These are phyloP conservation scores for Lepidium africanum DNA, from an alignment of 345 rosid species.

Conservation along the genomic window DNA sequence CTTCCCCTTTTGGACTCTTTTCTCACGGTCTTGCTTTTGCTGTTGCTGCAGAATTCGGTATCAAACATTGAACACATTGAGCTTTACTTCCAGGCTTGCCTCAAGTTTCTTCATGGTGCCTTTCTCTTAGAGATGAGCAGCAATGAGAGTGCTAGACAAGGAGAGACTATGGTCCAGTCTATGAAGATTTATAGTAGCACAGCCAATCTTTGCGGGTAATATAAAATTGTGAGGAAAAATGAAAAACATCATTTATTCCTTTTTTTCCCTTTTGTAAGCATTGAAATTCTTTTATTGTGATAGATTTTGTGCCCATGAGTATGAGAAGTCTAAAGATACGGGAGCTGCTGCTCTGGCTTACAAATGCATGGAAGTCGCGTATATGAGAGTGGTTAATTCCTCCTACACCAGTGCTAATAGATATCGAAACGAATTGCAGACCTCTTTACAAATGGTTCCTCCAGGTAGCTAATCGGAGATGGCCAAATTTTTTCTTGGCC, in stretches of 20 bases:
- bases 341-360: constrained; percentile 96
- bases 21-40: constrained; percentile 3
- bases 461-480: constrained; percentile 46
- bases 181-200: constrained; percentile 68
- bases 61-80: constrained; percentile 54
- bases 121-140: constrained; percentile 64
- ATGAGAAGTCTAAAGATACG: constrained; percentile 83
- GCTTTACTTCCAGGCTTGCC: constrained; percentile 90
- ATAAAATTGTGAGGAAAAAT: constrained; percentile 8
- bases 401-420: constrained; percentile 57
- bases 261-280: constrained; percentile 13
- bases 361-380: constrained; percentile 95
- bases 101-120: constrained; percentile 90
- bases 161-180: constrained; percentile 60
- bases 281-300: constrained; percentile 4
- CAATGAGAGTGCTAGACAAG: constrained; percentile 56
- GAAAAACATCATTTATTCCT: neutral
- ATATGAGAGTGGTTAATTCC: constrained; percentile 81
- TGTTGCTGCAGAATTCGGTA: constrained; percentile 56
- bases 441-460: constrained; percentile 68
- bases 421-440: constrained; percentile 71
- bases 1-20: constrained; percentile 3
- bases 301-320: constrained; percentile 94
- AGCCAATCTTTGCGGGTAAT: constrained; percentile 96
- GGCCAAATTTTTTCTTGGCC: neutral